Base-by-base conservation (phyloP, 2,329 filamentous ascomycete species). In the Chaetomiaceae sp. region DNA sequence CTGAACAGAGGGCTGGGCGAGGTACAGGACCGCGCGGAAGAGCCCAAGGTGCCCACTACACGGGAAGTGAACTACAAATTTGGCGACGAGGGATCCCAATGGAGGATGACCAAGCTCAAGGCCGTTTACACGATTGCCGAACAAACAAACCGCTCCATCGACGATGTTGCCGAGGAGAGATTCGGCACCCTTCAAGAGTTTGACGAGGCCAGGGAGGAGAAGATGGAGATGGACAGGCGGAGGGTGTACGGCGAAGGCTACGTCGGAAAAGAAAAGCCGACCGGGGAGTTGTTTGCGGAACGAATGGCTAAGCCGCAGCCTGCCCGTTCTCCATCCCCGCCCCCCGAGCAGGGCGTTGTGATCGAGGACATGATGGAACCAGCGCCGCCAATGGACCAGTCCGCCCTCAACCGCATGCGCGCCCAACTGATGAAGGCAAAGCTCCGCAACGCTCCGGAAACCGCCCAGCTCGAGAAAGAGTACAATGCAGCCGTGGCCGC, bases 401-500 rank as follows among this genome's bases (percentile, higher is more conserved):
- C 89, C 0, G 75, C 84, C 0, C 74, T 99, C 49, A 99, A 99
- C 68, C 84, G 88, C 54, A 78, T 99, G 44, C 91, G 92, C 58
- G 93, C 93, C 0, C 87, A 93, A 63, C 85, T 97, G 75, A 92
- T 99, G 86, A 96, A 95, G 66, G 93, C 93, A 4, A 95, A 95
- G 64, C 73, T 99, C 41, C 86, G 84, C 54, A 85, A 85, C 14
- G 83, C 87, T 0, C 79, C 89, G 0, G 83, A 95, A 58, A 86
- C 83, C 1, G 81, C 81, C 2, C 78, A 85, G 58, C 78, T 99
- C 2, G 89, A 99, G 65, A 79, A 81, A 17, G 85, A 93, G 59
- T 99, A 96, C 71, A 88, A 90, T 60, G 76, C 78, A 30, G 89
- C 89, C 0, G 77, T 86, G 14, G 80, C 85, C 2, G 74, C 76